These are phyloP conservation scores for Immersiporthe knoxdaviesiana DNA, from an alignment of 2,329 filamentous ascomycete species.

Conservation along the genomic window DNA sequence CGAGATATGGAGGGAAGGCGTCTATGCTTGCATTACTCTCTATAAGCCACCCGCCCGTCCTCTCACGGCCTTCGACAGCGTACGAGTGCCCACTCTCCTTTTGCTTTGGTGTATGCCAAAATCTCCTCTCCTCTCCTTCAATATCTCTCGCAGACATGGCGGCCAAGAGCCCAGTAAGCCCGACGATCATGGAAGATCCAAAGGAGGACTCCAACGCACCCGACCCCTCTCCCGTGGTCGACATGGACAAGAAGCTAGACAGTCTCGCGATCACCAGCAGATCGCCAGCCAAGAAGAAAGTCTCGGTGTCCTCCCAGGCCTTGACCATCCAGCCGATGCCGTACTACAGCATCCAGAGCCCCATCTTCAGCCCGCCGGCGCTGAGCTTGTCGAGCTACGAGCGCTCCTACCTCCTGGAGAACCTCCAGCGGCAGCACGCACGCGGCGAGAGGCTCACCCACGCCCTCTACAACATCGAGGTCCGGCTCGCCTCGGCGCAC, in stretches of 20 bases:
- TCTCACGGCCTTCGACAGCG: neutral
- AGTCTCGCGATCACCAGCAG: neutral
- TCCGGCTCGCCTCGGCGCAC: slow-evolving; percentile 29
- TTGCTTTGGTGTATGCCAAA: neutral
- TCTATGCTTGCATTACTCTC: neutral
- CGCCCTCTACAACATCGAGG: slow-evolving; percentile 44
- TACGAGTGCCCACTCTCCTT: neutral
- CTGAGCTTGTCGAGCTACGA: slow-evolving; percentile 51
- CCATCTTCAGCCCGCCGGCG: slow-evolving; percentile 43
- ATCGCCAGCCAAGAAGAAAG: neutral
- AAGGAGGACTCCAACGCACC: neutral
- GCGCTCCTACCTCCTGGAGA: slow-evolving; percentile 48
- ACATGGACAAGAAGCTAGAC: neutral
- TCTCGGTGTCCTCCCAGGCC: neutral
- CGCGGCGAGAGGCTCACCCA: slow-evolving; percentile 44
- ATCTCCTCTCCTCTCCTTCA: neutral
- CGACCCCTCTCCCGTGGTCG: neutral
- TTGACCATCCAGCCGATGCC: slow-evolving; percentile 11
- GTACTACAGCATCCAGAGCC: neutral
- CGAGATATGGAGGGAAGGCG: neutral
- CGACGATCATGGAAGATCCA: slow-evolving; percentile 2
- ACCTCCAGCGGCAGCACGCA: slow-evolving; percentile 46
- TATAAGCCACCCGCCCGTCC: neutral
- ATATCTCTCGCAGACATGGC: neutral
- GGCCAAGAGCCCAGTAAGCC: slow-evolving; percentile 4